Conservation (phyloP, 306 rosid genomes). For the Geum urbanum region DNA sequence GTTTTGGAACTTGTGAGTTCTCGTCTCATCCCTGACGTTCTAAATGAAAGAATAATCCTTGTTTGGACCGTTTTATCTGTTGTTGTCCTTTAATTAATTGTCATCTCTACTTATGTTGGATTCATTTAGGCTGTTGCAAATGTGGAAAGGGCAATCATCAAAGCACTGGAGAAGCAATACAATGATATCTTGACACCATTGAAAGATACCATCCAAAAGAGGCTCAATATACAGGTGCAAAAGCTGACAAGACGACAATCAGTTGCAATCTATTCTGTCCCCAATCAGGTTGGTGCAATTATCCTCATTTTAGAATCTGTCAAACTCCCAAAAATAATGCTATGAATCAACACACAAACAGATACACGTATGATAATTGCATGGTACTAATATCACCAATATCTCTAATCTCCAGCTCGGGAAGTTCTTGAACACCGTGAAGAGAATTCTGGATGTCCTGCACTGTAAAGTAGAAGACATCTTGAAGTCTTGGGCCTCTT, state of each 20-base stretch:
- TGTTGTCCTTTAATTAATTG: conserved; percentile 1
- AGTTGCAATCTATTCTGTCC: conserved; percentile 52
- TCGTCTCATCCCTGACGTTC: conserved; percentile 7
- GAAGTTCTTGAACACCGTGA: conserved; percentile 79
- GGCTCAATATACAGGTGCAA: conserved; percentile 92
- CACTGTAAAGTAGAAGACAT: conserved; percentile 89
- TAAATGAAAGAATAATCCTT: conserved; percentile 3
- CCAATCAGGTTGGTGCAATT: conserved; percentile 64
- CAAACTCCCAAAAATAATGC: not conserved
- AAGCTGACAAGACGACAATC: conserved; percentile 97
- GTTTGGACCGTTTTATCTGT: not conserved
- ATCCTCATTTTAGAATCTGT: not conserved
- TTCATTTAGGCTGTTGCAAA: conserved; percentile 65
- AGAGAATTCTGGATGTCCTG: conserved; percentile 89
- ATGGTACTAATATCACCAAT: not conserved
- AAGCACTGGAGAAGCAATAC: conserved; percentile 89
- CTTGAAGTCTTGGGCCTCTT: conserved; percentile 88
- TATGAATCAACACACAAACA: not conserved
- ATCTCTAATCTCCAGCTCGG: conserved; percentile 57
- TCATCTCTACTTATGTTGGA: not conserved
- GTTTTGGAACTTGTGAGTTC: conserved; percentile 75
- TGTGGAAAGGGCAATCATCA: conserved; percentile 82
- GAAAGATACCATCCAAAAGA: conserved; percentile 90
- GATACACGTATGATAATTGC: not conserved
- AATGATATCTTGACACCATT: conserved; percentile 81